Evolutionary conservation across 2,329 filamentous ascomycete species (phyloP), one percentile per base, ranked within the genome.

Genomic region (Aspergillus luchuensis): DNA sequence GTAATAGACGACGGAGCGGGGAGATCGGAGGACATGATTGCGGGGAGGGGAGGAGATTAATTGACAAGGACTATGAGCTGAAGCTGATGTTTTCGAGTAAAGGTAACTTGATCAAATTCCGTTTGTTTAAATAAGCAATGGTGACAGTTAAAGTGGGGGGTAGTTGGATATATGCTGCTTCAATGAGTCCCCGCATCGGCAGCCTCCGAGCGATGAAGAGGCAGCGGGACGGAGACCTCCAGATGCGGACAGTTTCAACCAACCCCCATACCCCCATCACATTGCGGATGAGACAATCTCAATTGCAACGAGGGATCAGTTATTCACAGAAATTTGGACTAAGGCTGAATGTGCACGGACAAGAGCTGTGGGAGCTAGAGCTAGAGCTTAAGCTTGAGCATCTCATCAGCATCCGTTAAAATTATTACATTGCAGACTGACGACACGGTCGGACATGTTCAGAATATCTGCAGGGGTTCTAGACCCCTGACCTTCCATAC

Each of bases 1-100:
- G 82, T 79, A 41, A 96, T 79, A 13, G 79, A 77, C 49, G 80
- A 72, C 68, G 89, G 80, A 28, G 82, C 73, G 11, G 90, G 90
- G 6, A 95, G 82, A 28, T 60, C 58, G 52, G 67, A 51, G 36
- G 65, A 53, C 71, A 72, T 74, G 53, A 30, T 58, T 41, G n/a
- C 1, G 41, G 38, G 19, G 15, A 49, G 25, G 7, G 17, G 36
- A 36, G 25, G 13, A 49, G 0, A 28, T 8, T 30, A 6, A 23
- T 38, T 28, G 43, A 17, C 11, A 57, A 48, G 61, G n/a, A 41
- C 60, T 30, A 15, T 19, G 25, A 10, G 13, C 49, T 43, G 51
- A 51, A 43, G 43, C 51, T 45, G 51, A 43, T n/a, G 60, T 56
- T 57, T 5, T 62, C 23, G 6, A 17, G 23, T 13, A 13, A 48